Conservation (phyloP, 1,284 basidiomycete genomes). For the Leccinum subfulvum region DNA sequence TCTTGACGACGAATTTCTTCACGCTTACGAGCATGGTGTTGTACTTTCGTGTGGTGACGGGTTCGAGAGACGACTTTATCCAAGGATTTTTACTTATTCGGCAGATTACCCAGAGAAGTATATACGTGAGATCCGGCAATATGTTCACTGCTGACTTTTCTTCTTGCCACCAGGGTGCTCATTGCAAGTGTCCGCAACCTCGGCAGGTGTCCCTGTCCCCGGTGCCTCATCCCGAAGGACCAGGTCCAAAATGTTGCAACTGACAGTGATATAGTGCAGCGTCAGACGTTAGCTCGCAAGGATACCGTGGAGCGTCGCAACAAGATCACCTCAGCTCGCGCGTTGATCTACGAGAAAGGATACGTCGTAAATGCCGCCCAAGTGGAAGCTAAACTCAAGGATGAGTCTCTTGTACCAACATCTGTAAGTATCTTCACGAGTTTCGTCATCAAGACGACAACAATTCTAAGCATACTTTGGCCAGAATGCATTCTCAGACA, state of each 20-base stretch:
- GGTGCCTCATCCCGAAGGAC: background rate
- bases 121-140: background rate
- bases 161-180: background rate
- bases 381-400: background rate
- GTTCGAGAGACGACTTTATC: background rate
- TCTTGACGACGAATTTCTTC: background rate
- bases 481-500: constrained; percentile 1
- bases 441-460: background rate
- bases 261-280: background rate
- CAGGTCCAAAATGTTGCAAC: background rate
- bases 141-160: background rate
- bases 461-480: background rate
- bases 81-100: background rate
- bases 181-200: background rate
- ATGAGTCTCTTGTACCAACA: background rate
- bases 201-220: background rate
- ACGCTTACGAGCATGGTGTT: background rate
- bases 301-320: background rate
- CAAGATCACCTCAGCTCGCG: background rate
- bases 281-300: background rate
- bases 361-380: background rate
- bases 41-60: background rate
- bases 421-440: background rate
- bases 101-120: background rate
- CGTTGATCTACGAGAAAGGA: background rate